Percentiles rank a stretch among this genome's conserved stretches.
Conservation (phyloP, 2,329 filamentous ascomycete species). For the Ascochyta viciae-villosae region DNA sequence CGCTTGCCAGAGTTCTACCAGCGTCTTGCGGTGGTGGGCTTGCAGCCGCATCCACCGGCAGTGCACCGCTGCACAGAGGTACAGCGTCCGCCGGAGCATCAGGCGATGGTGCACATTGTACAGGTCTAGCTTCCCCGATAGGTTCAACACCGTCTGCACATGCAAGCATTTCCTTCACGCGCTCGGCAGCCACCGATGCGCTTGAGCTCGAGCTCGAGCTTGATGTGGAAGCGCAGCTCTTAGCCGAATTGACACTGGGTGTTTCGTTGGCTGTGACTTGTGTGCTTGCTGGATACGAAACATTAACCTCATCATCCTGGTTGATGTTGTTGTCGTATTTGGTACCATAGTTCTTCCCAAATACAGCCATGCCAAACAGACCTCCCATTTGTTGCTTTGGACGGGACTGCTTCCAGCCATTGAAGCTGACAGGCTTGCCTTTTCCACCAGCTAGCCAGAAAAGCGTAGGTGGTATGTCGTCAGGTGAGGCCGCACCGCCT, state of each 20-base stretch:
- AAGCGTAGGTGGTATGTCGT: conserved; percentile 24
- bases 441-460: conserved; percentile 38
- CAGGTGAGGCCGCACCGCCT: conserved; percentile 25
- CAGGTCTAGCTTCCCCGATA: neutral
- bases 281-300: neutral
- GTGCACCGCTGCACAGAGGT: conserved; percentile 9
- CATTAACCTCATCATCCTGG: neutral
- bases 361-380: conserved; percentile 33
- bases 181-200: neutral
- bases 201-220: neutral
- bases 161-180: neutral
- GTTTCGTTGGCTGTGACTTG: neutral
- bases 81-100: neutral
- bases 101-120: neutral
- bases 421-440: conserved; percentile 18
- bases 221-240: neutral
- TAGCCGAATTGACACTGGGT: neutral
- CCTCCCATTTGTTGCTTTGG: conserved; percentile 35
- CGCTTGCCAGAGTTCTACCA: no score
- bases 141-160: neutral
- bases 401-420: conserved; percentile 31
- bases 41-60: neutral
- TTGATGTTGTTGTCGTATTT: neutral
- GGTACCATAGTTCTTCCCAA: conserved; percentile 18
- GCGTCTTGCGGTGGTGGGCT: no score